Evolutionary conservation across 805 yeast species (phyloP).

Genomic region (Pichia membranifaciens): DNA sequence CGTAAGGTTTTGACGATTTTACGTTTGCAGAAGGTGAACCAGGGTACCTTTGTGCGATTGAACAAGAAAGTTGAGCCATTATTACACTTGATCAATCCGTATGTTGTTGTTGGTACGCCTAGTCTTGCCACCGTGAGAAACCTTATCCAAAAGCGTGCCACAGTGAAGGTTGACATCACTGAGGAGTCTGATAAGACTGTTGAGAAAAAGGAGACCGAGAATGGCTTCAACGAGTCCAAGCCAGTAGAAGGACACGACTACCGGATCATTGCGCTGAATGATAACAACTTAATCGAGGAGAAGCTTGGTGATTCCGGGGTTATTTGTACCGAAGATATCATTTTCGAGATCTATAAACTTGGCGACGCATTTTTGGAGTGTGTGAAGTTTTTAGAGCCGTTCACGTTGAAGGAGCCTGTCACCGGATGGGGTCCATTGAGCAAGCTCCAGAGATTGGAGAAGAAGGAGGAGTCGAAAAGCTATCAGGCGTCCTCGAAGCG

Average conservation of each 20-base stretch:
- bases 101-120: conserved; percentile 68
- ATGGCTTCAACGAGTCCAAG: conserved; percentile 16
- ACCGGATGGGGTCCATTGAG: conserved; percentile 71
- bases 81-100: conserved; percentile 64
- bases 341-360: conserved; percentile 59
- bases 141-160: conserved; percentile 71
- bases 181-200: conserved; percentile 14
- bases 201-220: conserved; percentile 16
- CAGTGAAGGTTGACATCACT: conserved; percentile 33
- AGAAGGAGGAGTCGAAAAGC: conserved; percentile 44
- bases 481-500: conserved; percentile 53
- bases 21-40: conserved; percentile 53
- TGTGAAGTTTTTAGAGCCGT: conserved; percentile 61
- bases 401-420: conserved; percentile 61
- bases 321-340: conserved; percentile 75
- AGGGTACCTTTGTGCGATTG: conserved; percentile 67
- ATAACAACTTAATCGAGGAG: conserved; percentile 71
- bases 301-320: conserved; percentile 61
- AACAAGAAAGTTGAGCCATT: conserved; percentile 56
- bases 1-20: conserved; percentile 52
- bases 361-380: conserved; percentile 61
- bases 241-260: conserved; percentile 13
- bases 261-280: conserved; percentile 50
- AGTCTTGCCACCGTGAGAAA: conserved; percentile 67
- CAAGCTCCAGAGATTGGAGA: conserved; percentile 57